A percentile compares a stretch with the other conserved stretches of the same genome.
Evolutionary conservation across 495 filamentous ascomycete genomes (phyloP).

Genomic region (Annulohypoxylon maeteangense): DNA sequence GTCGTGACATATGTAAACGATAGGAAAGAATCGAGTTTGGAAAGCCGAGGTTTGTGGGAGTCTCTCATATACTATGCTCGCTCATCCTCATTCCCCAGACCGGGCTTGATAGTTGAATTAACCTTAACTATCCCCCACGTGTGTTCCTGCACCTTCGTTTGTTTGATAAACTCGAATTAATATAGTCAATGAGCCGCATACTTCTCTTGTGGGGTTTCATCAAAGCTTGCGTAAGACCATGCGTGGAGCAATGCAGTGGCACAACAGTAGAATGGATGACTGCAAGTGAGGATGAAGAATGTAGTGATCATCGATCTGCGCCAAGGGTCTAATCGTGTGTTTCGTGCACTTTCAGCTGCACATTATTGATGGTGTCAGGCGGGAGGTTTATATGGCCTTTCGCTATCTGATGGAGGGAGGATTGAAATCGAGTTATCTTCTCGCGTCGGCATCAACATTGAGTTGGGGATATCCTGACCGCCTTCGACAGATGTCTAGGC

Average conservation of each 20-base stretch:
- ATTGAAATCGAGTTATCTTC: slow-evolving; percentile 1
- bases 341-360: slow-evolving; percentile 12
- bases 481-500: slow-evolving; percentile 6
- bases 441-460: not conserved
- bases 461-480: slow-evolving; percentile 25
- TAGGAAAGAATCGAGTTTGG: not conserved
- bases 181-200: slow-evolving; percentile 38
- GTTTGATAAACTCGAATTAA: slow-evolving; percentile 20
- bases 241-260: slow-evolving; percentile 28
- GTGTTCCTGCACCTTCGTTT: slow-evolving; percentile 1
- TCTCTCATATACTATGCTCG: not conserved
- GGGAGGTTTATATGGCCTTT: not conserved
- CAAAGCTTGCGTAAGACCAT: slow-evolving; percentile 32
- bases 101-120: not conserved
- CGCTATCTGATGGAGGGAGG: slow-evolving; percentile 1
- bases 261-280: slow-evolving; percentile 21
- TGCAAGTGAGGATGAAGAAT: slow-evolving; percentile 6
- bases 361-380: slow-evolving; percentile 4
- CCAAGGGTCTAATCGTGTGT: slow-evolving; percentile 26
- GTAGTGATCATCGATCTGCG: slow-evolving; percentile 36
- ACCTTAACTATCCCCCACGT: slow-evolving; percentile 13
- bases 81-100: not conserved
- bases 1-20: not conserved
- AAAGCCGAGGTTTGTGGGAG: not conserved
- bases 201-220: slow-evolving; percentile 26